Evolutionary conservation across 1,284 basidiomycete species (phyloP), one percentile per base, ranked within the genome.

Genomic region (Cryptococcus amylolentus): DNA sequence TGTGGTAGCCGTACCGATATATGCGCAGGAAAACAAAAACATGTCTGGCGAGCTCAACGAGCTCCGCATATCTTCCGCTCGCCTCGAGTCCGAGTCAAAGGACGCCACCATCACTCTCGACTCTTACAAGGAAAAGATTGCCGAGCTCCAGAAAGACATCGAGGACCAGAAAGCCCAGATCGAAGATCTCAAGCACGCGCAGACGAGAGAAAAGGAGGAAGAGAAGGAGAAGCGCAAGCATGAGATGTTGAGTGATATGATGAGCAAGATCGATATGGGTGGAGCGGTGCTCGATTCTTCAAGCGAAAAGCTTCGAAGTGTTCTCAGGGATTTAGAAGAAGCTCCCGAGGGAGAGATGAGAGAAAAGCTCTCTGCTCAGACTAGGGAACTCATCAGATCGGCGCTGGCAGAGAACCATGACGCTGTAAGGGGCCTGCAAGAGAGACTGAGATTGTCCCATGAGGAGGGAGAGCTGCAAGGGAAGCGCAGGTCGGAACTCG

Each of bases 181-280:
- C 58, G 80, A 84, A 28, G 89, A 92, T 52, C 79, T 93, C 66
- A 91, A 88, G 44, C 89, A 92, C 56, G 80, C 90, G 63, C 91
- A 89, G 78, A 80, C 81, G 27, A 83, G 85, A 31, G 89, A 93
- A 77, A 92, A 90, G 80, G 91, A 94, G 67, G 95, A 97, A 76
- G 95, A 95, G 73, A 98, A 96, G 80, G 95, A 98, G 82, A 95
- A 92, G 82, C 87, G 91, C 77, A 98, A 98, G 79, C 93, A 96
- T 70, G 95, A 98, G 80, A 96, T 96, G 83, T 92, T 99, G 88
- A 93, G 91, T n/a, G 82, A 95, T 65, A 96, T 99, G 92, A 97
- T 99, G 94, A 91, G 94, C 60, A 95, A 96, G 78, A 96, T 98
- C 70, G 94, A 94, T 80, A 85, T 88, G 66, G 72, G 72, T 39